Evolutionary conservation across 1,284 basidiomycete species (phyloP).

Genomic region (Xerocomus nothofagi): DNA sequence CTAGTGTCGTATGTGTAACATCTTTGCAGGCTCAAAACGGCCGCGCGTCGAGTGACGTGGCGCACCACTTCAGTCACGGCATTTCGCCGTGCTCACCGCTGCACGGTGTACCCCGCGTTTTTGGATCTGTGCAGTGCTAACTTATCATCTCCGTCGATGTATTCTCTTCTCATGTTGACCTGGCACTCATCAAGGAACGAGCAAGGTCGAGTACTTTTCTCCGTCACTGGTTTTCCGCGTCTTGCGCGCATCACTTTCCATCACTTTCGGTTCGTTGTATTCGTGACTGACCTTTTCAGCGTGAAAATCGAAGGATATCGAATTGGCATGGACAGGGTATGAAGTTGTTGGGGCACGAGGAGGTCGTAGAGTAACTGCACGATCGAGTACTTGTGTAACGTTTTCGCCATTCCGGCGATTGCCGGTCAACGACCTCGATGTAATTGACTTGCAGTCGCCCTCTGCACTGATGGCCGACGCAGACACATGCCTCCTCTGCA

Average conservation of each 20-base stretch:
- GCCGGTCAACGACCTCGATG: no score
- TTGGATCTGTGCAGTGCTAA: conserved; percentile 25
- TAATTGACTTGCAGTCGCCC: no score
- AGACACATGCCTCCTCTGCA: conserved; percentile 69
- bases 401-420: conserved; percentile 5
- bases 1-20: conserved; percentile 1
- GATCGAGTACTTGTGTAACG: conserved; percentile 15
- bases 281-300: conserved; percentile 33
- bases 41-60: conserved; percentile 34
- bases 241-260: conserved; percentile 1
- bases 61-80: background rate
- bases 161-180: conserved; percentile 8
- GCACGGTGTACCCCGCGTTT: conserved; percentile 1
- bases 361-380: conserved; percentile 11
- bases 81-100: background rate
- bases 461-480: conserved; percentile 71
- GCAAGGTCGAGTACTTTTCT: conserved; percentile 35
- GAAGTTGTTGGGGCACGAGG: conserved; percentile 1
- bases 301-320: conserved; percentile 11
- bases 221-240: background rate
- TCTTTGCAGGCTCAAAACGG: conserved; percentile 37
- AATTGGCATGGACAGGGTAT: background rate
- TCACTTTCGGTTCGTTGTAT: conserved; percentile 7
- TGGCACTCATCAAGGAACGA: conserved; percentile 12
- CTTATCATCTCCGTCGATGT: conserved; percentile 27